Base-by-base conservation (phyloP, 2,329 filamentous ascomycete species). In the Fusarium beomiforme region DNA sequence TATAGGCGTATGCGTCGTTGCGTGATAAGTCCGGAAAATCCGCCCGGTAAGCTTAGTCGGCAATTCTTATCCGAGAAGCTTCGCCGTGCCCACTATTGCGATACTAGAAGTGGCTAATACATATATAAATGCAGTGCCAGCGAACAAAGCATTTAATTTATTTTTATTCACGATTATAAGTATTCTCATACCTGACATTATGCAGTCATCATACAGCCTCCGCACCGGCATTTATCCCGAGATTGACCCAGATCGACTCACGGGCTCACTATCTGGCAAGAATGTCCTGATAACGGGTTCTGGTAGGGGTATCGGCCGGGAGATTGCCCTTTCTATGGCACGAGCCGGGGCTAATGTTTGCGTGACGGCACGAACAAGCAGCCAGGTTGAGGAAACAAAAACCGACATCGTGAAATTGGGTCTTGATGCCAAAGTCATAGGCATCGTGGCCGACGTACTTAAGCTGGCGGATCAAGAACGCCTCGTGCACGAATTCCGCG, bases 81-180 rank as follows among this genome's bases (percentile, higher is more conserved):
- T 14, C 29, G n/a, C 29, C 8, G 19, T 5, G 2, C 8, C 6
- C 11, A 5, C 5, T 9, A 23, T 8, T 24, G 8, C 7, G 12
- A 34, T 6, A 2, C 23, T 2, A 2, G 5, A 19, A 2, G 29
- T 23, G 5, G 23, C 10, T 19, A 6, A 2, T 50, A 50, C 14
- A 24, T 24, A 50, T 34, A 4, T 19, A 23, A 19, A 3, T 49
- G 8, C 2, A 23, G 16, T 0, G 17, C n/a, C 2, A 33, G 5
- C 6, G n/a, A 29, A n/a, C 3, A 10, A 12, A 13, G 5, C 3
- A 13, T 3, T 13, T 24, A 10, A 0, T 6, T 26, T 13, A 6
- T 13, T 14, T 10, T 12, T 8, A 6, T 14, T 19, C 14, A 10
- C 14, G 23, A 9, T 19, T 19, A 5, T 10, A 8, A 17, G 8